Base-by-base conservation (phyloP, 192 early-diverging fungal species). In the Coemansia umbellata region DNA sequence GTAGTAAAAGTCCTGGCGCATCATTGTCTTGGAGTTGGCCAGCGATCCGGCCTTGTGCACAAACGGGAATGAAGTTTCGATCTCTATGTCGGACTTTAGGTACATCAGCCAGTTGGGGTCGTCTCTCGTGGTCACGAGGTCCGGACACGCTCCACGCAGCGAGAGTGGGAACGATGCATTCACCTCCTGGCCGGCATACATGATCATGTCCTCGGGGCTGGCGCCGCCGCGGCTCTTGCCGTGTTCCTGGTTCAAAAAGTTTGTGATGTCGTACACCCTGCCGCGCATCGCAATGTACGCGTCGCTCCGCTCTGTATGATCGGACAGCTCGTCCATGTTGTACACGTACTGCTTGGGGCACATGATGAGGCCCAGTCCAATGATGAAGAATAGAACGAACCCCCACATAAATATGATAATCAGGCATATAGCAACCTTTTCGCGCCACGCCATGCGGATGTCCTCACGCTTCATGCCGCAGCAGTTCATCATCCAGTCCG, bases 371-470 rank as follows among this genome's bases (percentile, higher is more conserved):
- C 89, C 87, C 18, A 97, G 79, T 0, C 86, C 90, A 37, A 91
- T 80, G 55, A 97, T 91, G 62, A 92, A 87, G 69, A 97, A 97
- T 18, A 94, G 80, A 17, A 92, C 82, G 14, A 80, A 49, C 3
- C 63, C 83, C 32, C 90, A 93, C 55, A 91, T 69, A 8, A 89
- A 58, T 47, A 87, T 80, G 45, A 97, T 94, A 55, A 95, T 63
- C 36, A 91, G 58, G 66, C 91, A 92, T 15, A 97, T 78, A 1
- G 85, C 78, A 1, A 90, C 79, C 67, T 97, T 97, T 73, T 97
- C 94, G 40, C 94, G 78, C 92, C 91, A 97, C 10, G 94, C 94
- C 91, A 94, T 93, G 41, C 83, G 89, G 30, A 97, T 82, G 69
- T 97, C 92, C 47, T 88, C 81, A 31, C 92, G 85, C 64, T 84